These are phyloP conservation scores for Phytophthora hibernalis DNA, from an alignment of 352 stramenopile genomes.

Conservation along the genomic window DNA sequence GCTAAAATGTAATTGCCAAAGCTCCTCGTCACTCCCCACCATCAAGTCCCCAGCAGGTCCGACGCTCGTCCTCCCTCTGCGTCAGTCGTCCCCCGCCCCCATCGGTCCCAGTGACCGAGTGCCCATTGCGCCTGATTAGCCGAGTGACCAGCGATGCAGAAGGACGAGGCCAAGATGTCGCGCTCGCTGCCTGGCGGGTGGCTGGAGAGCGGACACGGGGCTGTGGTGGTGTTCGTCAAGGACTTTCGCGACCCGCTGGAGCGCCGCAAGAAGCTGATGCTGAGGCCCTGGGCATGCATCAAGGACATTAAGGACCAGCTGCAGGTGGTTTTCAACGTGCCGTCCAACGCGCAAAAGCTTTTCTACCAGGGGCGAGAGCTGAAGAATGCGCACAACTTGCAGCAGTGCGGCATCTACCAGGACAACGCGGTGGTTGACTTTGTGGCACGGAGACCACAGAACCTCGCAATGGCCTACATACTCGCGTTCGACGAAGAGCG, in stretches of 20 bases:
- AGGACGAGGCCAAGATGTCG: constrained; percentile 62
- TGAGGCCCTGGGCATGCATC: constrained; percentile 79
- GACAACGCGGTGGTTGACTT: constrained; percentile 84
- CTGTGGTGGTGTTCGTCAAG: constrained; percentile 75
- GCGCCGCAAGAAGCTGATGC: constrained; percentile 85
- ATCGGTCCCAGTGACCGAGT: background rate
- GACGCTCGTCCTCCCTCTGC: background rate
- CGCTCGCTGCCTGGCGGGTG: constrained; percentile 77
- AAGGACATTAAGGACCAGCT: constrained; percentile 90
- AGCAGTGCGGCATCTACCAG: constrained; percentile 87
- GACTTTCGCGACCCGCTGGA: constrained; percentile 84
- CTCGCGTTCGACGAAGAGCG: constrained; percentile 19
- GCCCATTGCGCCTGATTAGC: background rate
- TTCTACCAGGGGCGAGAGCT: constrained; percentile 85
- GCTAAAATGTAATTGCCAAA: background rate
- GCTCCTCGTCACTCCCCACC: background rate
- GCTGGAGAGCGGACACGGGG: constrained; percentile 79
- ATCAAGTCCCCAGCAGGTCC: background rate
- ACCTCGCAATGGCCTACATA: constrained; percentile 57
- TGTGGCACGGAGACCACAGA: constrained; percentile 69
- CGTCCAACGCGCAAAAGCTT: constrained; percentile 80
- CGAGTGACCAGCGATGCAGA: constrained; percentile 36
- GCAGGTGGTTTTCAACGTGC: constrained; percentile 85
- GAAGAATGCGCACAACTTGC: constrained; percentile 84
- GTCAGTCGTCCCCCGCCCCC: too few relatives aligned